A percentile compares a stretch with the other conserved stretches of the same genome.
Conservation (phyloP, 148 eudicot genomes). For the Spergularia marina region DNA sequence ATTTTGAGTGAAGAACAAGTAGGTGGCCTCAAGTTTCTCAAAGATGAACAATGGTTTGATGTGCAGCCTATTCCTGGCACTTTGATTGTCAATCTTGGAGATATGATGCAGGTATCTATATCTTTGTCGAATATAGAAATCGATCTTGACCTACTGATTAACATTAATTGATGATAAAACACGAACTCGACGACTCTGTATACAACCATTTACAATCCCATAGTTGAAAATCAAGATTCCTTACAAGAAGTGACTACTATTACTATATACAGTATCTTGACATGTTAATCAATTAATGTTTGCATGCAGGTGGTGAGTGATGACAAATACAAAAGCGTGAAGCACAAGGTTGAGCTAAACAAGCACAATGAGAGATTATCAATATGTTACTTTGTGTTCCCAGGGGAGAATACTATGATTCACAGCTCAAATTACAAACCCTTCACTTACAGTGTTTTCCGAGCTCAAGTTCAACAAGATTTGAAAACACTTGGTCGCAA, state of each 20-base stretch:
- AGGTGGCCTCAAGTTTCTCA: slow-evolving; percentile 63
- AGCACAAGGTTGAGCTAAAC: slow-evolving; percentile 66
- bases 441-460: slow-evolving; percentile 60
- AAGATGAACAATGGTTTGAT: slow-evolving; percentile 49
- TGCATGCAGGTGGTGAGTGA: slow-evolving; percentile 57
- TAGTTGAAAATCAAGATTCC: no score
- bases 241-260: no score
- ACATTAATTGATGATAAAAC: no score
- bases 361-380: slow-evolving; percentile 50
- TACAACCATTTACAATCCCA: no score
- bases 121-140: no score
- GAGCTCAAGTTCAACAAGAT: slow-evolving; percentile 56
- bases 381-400: slow-evolving; percentile 75
- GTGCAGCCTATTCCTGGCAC: slow-evolving; percentile 47
- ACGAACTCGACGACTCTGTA: no score
- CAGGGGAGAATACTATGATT: slow-evolving; percentile 41
- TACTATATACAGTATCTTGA: no score
- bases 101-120: slow-evolving; percentile 65
- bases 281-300: background rate
- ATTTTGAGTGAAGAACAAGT: slow-evolving; percentile 58
- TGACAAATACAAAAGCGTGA: slow-evolving; percentile 63
- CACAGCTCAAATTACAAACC: slow-evolving; percentile 57
- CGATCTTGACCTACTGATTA: no score
- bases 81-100: slow-evolving; percentile 68
- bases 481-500: slow-evolving; percentile 48